Percentiles rank a stretch among this genome's conserved stretches.
Evolutionary conservation across 1,284 basidiomycete genomes (phyloP).

Genomic region (Microbotryomycetes sp.): DNA sequence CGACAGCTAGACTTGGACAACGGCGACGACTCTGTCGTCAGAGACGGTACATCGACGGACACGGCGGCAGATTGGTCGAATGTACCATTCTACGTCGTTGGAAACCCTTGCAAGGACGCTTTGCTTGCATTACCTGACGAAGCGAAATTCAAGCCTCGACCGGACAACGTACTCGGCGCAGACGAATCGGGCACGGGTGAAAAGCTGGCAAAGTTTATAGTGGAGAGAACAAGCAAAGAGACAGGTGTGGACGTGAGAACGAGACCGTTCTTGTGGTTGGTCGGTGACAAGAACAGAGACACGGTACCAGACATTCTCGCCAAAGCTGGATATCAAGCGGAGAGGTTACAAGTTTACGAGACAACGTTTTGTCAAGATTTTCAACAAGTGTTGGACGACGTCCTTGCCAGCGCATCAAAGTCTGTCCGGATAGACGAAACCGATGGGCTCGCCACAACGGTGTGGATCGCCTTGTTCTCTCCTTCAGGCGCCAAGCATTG

Average conservation of each 20-base stretch:
- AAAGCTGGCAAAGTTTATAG: conserved; percentile 57
- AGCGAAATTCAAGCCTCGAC: conserved; percentile 36
- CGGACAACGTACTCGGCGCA: conserved; percentile 50
- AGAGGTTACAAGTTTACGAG: conserved; percentile 7
- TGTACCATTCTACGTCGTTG: conserved; percentile 67
- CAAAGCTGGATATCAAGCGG: conserved; percentile 38
- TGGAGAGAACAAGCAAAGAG: too few species aligned
- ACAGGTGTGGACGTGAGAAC: too few species aligned
- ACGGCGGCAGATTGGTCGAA: conserved; percentile 46
- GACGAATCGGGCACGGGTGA: conserved; percentile 56
- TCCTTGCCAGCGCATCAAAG: not conserved
- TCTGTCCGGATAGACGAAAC: not conserved
- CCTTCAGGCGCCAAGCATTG: not conserved
- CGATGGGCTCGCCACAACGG: not conserved
- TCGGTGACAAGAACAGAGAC: conserved; percentile 72
- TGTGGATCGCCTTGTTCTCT: conserved; percentile 9
- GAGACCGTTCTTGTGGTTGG: conserved; percentile 55
- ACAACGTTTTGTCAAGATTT: not conserved
- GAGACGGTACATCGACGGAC: not conserved
- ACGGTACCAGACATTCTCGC: conserved; percentile 52
- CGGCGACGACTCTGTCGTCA: too few species aligned
- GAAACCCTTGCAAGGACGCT: conserved; percentile 52
- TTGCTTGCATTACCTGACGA: conserved; percentile 37
- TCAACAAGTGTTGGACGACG: not conserved
- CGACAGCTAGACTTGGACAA: too few species aligned